phyloP scores from a whole-genome alignment of 108 stramenopile genomes.

The Craspedostauros australis region DNA sequence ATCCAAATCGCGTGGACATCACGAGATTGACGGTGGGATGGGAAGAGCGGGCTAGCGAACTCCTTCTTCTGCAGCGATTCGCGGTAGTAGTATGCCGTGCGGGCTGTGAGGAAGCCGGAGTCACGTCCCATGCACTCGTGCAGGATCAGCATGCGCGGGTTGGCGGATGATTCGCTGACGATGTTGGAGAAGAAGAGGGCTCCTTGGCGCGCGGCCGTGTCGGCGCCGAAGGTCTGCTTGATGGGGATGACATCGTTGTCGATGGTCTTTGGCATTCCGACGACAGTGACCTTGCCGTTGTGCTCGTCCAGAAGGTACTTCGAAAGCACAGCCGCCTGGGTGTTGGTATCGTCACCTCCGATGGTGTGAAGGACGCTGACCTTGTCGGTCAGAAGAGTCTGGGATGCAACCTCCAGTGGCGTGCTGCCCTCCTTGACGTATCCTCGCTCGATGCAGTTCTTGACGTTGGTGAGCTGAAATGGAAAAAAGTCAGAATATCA shows the following conservation, averaged over 20 bases:
- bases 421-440: constrained; percentile 69
- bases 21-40: constrained; percentile 40
- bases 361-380: constrained; percentile 87
- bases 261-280: constrained; percentile 87
- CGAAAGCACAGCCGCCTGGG: constrained; percentile 83
- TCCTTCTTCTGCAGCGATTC: constrained; percentile 38
- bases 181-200: constrained; percentile 82
- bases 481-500: background rate
- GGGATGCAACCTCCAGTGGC: constrained; percentile 81
- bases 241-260: constrained; percentile 90
- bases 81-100: constrained; percentile 72
- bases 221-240: constrained; percentile 84
- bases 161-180: constrained; percentile 75
- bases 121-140: constrained; percentile 93
- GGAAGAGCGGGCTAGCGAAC: constrained; percentile 26
- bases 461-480: constrained; percentile 79
- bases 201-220: constrained; percentile 84
- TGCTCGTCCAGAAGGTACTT: constrained; percentile 78
- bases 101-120: constrained; percentile 81
- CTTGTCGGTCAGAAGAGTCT: constrained; percentile 69
- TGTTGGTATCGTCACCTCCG: constrained; percentile 92
- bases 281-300: constrained; percentile 74
- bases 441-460: constrained; percentile 79
- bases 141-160: constrained; percentile 90
- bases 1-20: constrained; percentile 91